A percentile compares a stretch with the other conserved stretches of the same genome.
Evolutionary conservation across 441 rosid species (phyloP).

Genomic region (Gossypium schwendimanii): DNA sequence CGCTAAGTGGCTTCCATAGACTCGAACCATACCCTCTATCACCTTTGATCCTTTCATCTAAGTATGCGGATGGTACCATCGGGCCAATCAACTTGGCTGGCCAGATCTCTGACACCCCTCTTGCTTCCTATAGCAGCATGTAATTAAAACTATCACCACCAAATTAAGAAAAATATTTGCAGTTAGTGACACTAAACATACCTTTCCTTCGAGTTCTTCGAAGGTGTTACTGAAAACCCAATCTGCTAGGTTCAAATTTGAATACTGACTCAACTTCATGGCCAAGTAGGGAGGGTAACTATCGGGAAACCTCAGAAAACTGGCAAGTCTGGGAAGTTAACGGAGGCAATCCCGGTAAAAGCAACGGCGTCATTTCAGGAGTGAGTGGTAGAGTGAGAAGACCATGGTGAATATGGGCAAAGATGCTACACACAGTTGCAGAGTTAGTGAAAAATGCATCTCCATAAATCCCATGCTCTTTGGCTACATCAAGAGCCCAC

Average conservation of each 20-base stretch:
- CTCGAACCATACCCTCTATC: constrained; percentile 62
- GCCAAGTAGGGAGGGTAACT: constrained; percentile 46
- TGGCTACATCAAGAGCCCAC: constrained; percentile 77
- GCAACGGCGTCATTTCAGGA: constrained; percentile 25
- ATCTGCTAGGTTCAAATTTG: constrained; percentile 45
- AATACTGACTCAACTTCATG: constrained; percentile 47
- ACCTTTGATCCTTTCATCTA: constrained; percentile 37
- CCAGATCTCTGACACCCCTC: constrained; percentile 39
- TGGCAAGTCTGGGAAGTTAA: constrained; percentile 38
- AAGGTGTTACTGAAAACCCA: constrained; percentile 59
- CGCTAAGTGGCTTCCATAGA: constrained; percentile 46
- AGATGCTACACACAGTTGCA: constrained; percentile 37
- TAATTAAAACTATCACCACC: background rate
- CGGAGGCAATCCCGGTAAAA: constrained; percentile 45
- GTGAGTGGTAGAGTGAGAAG: constrained; percentile 33
- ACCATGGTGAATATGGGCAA: constrained; percentile 35
- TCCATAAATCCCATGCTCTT: constrained; percentile 37
- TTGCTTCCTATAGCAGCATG: constrained; percentile 31
- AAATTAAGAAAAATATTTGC: background rate
- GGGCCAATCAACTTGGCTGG: constrained; percentile 70
- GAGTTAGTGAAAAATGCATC: constrained; percentile 66
- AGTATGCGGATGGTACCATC: constrained; percentile 57
- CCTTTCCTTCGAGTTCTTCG: constrained; percentile 46
- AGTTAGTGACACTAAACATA: constrained; percentile 8
- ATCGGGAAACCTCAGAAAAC: constrained; percentile 33